A percentile compares a stretch with the other conserved stretches of the same genome.
Conservation (phyloP, 2,329 filamentous ascomycete species). For the Trichoderma koningiopsis region DNA sequence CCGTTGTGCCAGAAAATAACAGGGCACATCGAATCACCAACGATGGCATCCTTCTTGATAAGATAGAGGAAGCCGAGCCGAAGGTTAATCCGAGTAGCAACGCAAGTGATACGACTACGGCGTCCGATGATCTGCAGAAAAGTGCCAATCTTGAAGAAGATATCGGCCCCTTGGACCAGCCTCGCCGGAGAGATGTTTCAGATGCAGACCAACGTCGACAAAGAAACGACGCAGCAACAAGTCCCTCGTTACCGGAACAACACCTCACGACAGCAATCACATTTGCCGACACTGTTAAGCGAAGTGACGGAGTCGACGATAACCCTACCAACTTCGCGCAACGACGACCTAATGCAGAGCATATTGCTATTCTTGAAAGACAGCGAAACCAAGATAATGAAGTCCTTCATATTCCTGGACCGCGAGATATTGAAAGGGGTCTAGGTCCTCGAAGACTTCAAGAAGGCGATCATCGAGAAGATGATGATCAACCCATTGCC, state of each 20-base stretch:
- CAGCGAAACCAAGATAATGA: conserved; percentile 77
- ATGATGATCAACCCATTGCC: conserved; percentile 38
- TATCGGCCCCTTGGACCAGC: conserved; percentile 17
- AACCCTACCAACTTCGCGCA: conserved; percentile 51
- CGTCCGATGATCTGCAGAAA: conserved; percentile 35
- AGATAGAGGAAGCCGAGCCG: conserved; percentile 39
- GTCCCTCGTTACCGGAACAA: not conserved
- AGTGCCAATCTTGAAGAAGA: conserved; percentile 22
- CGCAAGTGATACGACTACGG: conserved; percentile 44
- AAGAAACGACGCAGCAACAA: not conserved
- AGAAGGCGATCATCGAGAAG: conserved; percentile 42
- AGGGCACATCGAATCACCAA: conserved; percentile 61
- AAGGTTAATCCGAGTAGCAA: conserved; percentile 35
- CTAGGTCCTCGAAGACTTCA: conserved; percentile 64
- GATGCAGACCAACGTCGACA: not conserved
- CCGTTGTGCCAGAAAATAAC: conserved; percentile 62
- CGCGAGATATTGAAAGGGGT: conserved; percentile 84
- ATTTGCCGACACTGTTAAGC: conserved; percentile 68
- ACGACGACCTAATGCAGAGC: conserved; percentile 66
- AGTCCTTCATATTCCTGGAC: conserved; percentile 85
- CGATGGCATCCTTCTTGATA: conserved; percentile 57
- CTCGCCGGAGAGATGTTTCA: not conserved
- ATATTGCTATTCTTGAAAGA: conserved; percentile 84
- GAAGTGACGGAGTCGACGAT: conserved; percentile 58
- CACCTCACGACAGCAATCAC: conserved; percentile 52